Base-by-base conservation (phyloP, 352 stramenopile species). In the Phytophthora cajani region DNA sequence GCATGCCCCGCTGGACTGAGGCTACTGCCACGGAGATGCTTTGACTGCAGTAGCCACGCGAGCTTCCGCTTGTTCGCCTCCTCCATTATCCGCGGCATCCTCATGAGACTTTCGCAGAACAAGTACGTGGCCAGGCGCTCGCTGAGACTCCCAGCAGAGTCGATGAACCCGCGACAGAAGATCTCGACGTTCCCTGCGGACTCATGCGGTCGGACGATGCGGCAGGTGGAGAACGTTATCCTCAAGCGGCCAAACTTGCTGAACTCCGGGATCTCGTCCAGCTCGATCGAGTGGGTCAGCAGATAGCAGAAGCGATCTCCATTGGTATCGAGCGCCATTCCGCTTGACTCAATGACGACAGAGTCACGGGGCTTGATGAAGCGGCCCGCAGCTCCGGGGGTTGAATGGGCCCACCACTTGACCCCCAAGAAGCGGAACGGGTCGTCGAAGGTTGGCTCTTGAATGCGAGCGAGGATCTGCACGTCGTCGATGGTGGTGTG, bases 31-130 rank as follows among this genome's bases (percentile, higher is more conserved):
- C 70, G 30, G 6, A 25, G 47, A 30, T 62, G 55, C 7, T 72
- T 55, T 21, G 64, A 60, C 17, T 72, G 67, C 54, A 82, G 67
- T 47, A 77, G 55, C 69, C 72, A 85, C 27, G 66, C 58, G 6
- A 85, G 66, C 32, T 85, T 85, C 56, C 77, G 79, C n/a, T 74
- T 57, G 58, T 81, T 77, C 12, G 75, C 75, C n/a, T 75, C 73
- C 38, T 83, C 75, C 42, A 83, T 70, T 25, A 72, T 59, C 25
- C 69, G 55, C 9, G 72, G 62, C 25, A 75, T 67, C 2, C 46
- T 32, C 38, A 74, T 58, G 3, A 75, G 42, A 11, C 67, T 65
- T 7, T 76, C 52, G 25, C 74, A 64, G 32, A 78, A 68, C 38
- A 72, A 52, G 14, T 59, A 68, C 11, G 58, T 67, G 21, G 23